Percentiles rank a stretch among this genome's conserved stretches.
Conservation (phyloP, 805 yeast genomes). For the Lipomyces spencermartinsiae region DNA sequence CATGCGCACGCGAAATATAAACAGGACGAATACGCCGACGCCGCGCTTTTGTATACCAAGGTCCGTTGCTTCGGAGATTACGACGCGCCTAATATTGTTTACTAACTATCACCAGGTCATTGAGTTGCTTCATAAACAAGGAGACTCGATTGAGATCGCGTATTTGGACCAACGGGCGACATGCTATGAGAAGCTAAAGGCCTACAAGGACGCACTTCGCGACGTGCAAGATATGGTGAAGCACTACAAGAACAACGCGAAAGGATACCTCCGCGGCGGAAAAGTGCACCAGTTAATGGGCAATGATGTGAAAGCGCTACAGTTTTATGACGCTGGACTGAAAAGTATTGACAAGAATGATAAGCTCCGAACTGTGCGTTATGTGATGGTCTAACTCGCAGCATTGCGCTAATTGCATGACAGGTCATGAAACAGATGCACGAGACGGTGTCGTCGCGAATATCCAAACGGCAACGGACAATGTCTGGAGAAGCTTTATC, state of each 20-base stretch:
- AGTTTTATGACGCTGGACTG: constrained; percentile 15
- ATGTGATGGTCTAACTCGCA: neutral
- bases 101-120: constrained; percentile 14
- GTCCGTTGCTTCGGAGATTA: neutral
- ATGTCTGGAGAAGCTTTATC: neutral
- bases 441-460: neutral
- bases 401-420: neutral
- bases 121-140: neutral
- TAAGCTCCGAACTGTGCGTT: neutral
- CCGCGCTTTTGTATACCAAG: constrained; percentile 20
- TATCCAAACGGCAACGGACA: neutral
- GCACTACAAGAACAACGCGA: constrained; percentile 8
- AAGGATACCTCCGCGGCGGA: constrained; percentile 30
- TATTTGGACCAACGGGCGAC: constrained; percentile 23
- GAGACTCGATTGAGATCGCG: neutral
- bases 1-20: neutral
- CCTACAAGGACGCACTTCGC: constrained; percentile 14
- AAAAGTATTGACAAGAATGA: constrained; percentile 10
- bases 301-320: constrained; percentile 9
- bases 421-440: constrained; percentile 4
- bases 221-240: constrained; percentile 17
- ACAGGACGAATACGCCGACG: constrained; percentile 10
- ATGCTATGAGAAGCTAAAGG: constrained; percentile 19
- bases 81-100: neutral
- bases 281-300: constrained; percentile 15